phyloP scores from a whole-genome alignment of 1,139 yeast species.

The Saccharomyces hybrid region DNA sequence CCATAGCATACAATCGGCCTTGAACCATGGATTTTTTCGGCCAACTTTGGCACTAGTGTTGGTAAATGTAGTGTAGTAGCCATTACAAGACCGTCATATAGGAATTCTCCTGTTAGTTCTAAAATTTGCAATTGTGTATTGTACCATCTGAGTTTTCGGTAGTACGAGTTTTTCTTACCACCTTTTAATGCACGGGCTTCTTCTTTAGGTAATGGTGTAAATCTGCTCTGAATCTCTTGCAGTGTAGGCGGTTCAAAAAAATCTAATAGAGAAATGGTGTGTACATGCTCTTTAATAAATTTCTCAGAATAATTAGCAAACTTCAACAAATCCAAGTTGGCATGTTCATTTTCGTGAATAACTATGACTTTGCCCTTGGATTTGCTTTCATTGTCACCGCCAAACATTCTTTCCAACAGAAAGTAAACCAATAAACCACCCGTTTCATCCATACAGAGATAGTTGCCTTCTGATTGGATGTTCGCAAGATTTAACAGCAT shows the following conservation, averaged over 20 bases:
- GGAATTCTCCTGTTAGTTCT: slow-evolving; percentile 40
- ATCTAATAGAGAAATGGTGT: slow-evolving; percentile 71
- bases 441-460: slow-evolving; percentile 82
- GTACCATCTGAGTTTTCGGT: slow-evolving; percentile 43
- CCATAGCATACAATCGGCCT: slow-evolving; percentile 77
- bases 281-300: slow-evolving; percentile 46
- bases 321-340: slow-evolving; percentile 64
- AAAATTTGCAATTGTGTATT: slow-evolving; percentile 45
- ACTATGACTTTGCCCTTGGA: slow-evolving; percentile 57
- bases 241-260: slow-evolving; percentile 59
- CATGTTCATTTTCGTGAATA: slow-evolving; percentile 87
- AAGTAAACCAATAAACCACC: slow-evolving; percentile 81
- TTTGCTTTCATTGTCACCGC: slow-evolving; percentile 32
- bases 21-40: slow-evolving; percentile 74
- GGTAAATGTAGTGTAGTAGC: slow-evolving; percentile 69
- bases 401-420: slow-evolving; percentile 82
- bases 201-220: slow-evolving; percentile 44
- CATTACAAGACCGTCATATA: slow-evolving; percentile 71
- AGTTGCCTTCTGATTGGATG: slow-evolving; percentile 81
- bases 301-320: slow-evolving; percentile 57
- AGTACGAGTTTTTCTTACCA: slow-evolving; percentile 57
- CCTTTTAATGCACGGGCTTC: slow-evolving; percentile 51
- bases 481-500: slow-evolving; percentile 69
- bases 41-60: slow-evolving; percentile 50
- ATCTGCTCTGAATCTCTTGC: slow-evolving; percentile 41